Conservation (phyloP, 169 alveolate species). For the Perkinsus chesapeaki region DNA sequence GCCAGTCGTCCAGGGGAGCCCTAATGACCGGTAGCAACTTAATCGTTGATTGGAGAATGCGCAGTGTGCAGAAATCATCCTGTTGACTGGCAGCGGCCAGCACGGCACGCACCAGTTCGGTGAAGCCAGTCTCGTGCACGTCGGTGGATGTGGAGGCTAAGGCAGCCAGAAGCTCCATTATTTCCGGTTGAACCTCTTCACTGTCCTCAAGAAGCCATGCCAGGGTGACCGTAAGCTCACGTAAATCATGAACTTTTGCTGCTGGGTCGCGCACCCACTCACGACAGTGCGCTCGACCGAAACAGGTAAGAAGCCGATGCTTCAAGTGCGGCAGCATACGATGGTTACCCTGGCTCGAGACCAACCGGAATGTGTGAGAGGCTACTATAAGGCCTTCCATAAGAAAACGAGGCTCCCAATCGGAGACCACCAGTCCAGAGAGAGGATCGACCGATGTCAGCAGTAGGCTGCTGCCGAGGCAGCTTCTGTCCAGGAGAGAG, state of each 20-base stretch:
- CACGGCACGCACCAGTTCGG: background rate
- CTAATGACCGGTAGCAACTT: background rate
- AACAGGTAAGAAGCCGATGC: background rate
- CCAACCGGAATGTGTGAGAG: background rate
- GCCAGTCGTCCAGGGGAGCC: background rate
- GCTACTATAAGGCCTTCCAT: background rate
- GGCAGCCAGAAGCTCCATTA: background rate
- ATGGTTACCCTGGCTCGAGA: background rate
- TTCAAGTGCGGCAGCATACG: background rate
- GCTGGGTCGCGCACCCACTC: background rate
- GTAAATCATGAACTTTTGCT: background rate
- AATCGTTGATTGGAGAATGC: background rate
- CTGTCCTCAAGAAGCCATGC: background rate
- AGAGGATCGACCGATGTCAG: background rate
- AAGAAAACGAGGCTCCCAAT: background rate
- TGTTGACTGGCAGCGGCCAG: background rate
- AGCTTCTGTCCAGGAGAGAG: background rate
- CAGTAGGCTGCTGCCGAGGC: background rate
- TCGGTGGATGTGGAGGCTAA: background rate
- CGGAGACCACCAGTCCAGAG: background rate
- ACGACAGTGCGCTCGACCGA: background rate
- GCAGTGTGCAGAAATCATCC: background rate
- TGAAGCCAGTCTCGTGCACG: background rate
- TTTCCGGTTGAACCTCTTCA: background rate
- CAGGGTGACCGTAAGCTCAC: background rate